Evolutionary conservation across 177 flowering plant genomes (phyloP).

Genomic region (Vitis hybrid): DNA sequence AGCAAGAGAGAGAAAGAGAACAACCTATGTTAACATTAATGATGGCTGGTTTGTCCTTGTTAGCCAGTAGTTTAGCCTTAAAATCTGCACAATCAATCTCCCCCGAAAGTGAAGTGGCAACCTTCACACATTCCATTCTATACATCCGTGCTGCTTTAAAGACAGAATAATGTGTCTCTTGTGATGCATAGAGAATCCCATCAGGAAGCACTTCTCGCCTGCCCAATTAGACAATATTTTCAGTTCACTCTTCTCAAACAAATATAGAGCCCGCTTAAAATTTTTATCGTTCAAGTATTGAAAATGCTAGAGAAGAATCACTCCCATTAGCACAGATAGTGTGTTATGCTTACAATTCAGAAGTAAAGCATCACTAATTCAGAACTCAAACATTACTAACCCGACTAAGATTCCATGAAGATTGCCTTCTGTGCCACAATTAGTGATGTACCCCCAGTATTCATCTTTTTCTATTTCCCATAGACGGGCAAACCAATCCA

Average conservation of each 20-base stretch:
- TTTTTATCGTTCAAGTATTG: background rate
- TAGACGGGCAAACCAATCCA: constrained; percentile 98
- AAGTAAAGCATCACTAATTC: background rate
- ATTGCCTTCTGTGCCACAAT: constrained; percentile 99
- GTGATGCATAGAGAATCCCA: constrained; percentile 87
- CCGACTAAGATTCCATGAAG: constrained; percentile 98
- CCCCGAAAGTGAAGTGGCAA: constrained; percentile 68
- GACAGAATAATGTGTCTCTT: constrained; percentile 88
- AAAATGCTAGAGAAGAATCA: too few relatives aligned
- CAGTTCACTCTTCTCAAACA: background rate
- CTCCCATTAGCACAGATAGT: background rate
- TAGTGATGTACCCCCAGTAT: constrained; percentile 99
- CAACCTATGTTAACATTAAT: constrained; percentile 92
- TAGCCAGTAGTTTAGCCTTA: constrained; percentile 51
- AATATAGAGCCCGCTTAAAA: background rate
- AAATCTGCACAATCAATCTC: constrained; percentile 93
- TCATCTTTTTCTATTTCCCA: constrained; percentile 93
- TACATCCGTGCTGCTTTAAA: constrained; percentile 99
- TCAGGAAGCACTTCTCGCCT: constrained; percentile 97
- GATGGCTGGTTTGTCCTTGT: constrained; percentile 93
- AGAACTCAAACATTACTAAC: constrained; percentile 41
- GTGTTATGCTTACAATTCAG: background rate
- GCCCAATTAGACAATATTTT: constrained; percentile 20
- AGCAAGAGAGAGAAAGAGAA: constrained; percentile 2
- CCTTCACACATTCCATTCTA: constrained; percentile 88